Conservation (phyloP, 2,329 filamentous ascomycete genomes). For the Penicillium italicum region DNA sequence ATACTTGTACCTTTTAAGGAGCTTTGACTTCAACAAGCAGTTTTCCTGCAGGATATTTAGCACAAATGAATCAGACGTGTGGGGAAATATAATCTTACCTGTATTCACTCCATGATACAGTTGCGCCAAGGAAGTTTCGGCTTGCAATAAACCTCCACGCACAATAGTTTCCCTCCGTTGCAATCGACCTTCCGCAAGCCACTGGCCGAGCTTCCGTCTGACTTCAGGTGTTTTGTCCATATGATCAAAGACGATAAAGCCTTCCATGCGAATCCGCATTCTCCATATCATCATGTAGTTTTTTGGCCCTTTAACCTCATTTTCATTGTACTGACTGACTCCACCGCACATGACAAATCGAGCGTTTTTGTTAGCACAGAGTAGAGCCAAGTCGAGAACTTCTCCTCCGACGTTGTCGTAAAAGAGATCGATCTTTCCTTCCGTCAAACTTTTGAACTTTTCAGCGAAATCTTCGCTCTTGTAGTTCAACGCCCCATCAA, state of each 20-base stretch:
- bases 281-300: background rate
- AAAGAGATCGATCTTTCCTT: background rate
- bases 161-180: background rate
- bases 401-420: background rate
- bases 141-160: background rate
- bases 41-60: background rate
- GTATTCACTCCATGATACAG: background rate
- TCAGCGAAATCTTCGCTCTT: constrained; percentile 32
- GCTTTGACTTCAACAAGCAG: background rate
- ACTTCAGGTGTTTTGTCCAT: background rate
- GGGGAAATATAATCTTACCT: background rate
- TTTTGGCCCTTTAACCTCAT: background rate
- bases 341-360: background rate
- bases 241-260: background rate
- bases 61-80: background rate
- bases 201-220: background rate
- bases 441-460: background rate
- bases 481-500: constrained; percentile 56
- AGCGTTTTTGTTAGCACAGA: background rate
- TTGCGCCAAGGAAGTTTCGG: background rate
- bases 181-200: background rate
- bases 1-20: background rate
- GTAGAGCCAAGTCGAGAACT: background rate
- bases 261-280: background rate
- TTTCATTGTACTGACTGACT: background rate